These are phyloP conservation scores for Mycena galopus DNA, from an alignment of 768 basidiomycete species.

Conservation along the genomic window DNA sequence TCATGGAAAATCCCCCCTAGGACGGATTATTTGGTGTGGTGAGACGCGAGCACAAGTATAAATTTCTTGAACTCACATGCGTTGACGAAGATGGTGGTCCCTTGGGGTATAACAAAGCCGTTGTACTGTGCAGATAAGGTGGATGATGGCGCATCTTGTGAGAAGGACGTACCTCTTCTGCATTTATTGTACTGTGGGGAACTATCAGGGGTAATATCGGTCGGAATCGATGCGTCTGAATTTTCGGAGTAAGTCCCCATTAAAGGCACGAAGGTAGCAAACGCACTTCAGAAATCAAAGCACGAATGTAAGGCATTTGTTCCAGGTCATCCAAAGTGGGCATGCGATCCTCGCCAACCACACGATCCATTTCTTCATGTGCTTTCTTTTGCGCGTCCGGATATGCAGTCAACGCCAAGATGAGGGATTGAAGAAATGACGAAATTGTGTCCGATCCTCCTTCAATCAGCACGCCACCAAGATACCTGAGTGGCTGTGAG, in stretches of 20 bases:
- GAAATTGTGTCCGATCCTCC: not conserved
- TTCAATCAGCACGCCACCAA: not conserved
- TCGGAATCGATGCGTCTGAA: not conserved
- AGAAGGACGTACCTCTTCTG: not conserved
- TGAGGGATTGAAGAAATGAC: not conserved
- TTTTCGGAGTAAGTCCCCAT: too few relatives aligned
- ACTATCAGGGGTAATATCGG: not conserved
- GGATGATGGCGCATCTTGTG: too few relatives aligned
- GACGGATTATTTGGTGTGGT: too few relatives aligned
- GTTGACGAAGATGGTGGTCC: not conserved
- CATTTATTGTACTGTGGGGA: not conserved
- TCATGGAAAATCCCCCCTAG: not conserved
- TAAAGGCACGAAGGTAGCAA: too few relatives aligned
- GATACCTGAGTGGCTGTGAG: not conserved
- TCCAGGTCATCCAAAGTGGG: not conserved
- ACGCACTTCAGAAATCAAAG: not conserved
- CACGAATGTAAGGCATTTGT: not conserved
- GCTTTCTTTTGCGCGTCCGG: too few relatives aligned
- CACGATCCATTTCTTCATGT: not conserved
- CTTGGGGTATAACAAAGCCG: too few relatives aligned
- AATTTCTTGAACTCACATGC: not conserved
- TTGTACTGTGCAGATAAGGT: too few relatives aligned
- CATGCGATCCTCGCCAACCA: not conserved
- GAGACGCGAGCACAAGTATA: not conserved
- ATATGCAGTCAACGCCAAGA: too few relatives aligned